These are phyloP conservation scores for Arthrobotrys conoides DNA, from an alignment of 2,329 filamentous ascomycete species.

Conservation along the genomic window DNA sequence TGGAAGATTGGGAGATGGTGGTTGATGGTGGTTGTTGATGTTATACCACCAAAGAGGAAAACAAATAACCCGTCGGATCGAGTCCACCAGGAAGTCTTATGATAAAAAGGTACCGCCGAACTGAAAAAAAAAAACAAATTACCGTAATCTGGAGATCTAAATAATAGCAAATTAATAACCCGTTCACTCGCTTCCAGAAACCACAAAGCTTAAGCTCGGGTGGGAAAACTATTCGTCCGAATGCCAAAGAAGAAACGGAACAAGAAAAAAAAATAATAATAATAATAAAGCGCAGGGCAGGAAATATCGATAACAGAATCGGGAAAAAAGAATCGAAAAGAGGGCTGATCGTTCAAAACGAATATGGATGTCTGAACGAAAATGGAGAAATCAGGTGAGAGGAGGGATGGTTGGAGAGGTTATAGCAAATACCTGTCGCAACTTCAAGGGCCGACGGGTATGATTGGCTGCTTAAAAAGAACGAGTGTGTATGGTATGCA, in stretches of 20 bases:
- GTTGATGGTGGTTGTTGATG: slow-evolving; percentile 16
- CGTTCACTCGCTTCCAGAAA: slow-evolving; percentile 57
- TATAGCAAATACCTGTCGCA: slow-evolving; percentile 44
- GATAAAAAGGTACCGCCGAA: slow-evolving; percentile 17
- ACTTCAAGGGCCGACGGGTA: slow-evolving; percentile 28
- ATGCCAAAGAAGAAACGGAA: slow-evolving; percentile 50
- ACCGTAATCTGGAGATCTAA: slow-evolving; percentile 36
- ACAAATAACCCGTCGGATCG: slow-evolving; percentile 25
- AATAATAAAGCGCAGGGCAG: slow-evolving; percentile 52
- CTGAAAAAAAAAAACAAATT: slow-evolving; percentile 20
- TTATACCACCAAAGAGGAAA: slow-evolving; percentile 9
- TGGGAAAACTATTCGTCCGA: slow-evolving; percentile 52
- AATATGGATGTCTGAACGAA: slow-evolving; percentile 20
- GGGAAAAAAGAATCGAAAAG: slow-evolving; percentile 8
- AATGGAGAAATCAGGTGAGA: slow-evolving; percentile 56
- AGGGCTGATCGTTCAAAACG: slow-evolving; percentile 16
- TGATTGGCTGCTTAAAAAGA: slow-evolving; percentile 43
- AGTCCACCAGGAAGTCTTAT: slow-evolving; percentile 12
- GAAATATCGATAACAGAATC: slow-evolving; percentile 23
- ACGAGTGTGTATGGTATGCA: slow-evolving; percentile 11
- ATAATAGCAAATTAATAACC: slow-evolving; percentile 24
- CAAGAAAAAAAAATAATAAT: slow-evolving; percentile 26
- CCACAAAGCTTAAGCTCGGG: slow-evolving; percentile 58
- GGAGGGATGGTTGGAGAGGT: slow-evolving; percentile 20
- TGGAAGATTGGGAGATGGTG: background rate